These are phyloP conservation scores for Lasiodiplodia citricola DNA, from an alignment of 2,329 filamentous ascomycete genomes.

Conservation along the genomic window DNA sequence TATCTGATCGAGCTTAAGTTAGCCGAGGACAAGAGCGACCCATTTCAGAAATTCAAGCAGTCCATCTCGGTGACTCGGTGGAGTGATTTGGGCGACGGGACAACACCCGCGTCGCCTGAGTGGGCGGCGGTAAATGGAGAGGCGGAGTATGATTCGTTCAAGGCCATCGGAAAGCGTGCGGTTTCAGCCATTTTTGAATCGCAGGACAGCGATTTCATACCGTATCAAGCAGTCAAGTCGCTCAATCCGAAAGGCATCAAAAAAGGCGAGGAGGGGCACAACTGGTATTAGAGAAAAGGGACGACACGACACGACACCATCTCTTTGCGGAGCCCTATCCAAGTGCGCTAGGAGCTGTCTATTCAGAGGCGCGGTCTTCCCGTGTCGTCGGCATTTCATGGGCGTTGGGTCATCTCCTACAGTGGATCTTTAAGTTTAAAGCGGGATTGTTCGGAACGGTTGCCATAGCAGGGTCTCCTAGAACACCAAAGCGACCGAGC, in stretches of 20 bases:
- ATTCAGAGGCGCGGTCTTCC: not conserved
- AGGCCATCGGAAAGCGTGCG: constrained; percentile 57
- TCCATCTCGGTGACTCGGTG: constrained; percentile 66
- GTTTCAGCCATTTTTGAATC: constrained; percentile 66
- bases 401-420: not conserved
- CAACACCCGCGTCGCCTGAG: constrained; percentile 55
- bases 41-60: constrained; percentile 60
- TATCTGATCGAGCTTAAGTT: constrained; percentile 67
- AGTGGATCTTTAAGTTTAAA: not conserved
- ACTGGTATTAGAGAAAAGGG: constrained; percentile 58
- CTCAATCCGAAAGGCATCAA: constrained; percentile 63
- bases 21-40: constrained; percentile 59
- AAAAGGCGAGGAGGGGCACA: constrained; percentile 60
- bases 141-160: constrained; percentile 60
- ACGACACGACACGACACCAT: not conserved
- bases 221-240: constrained; percentile 62
- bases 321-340: not conserved
- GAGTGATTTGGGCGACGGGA: constrained; percentile 65
- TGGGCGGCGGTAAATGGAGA: constrained; percentile 63
- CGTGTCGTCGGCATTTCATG: not conserved
- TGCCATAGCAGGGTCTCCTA: not conserved
- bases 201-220: constrained; percentile 60
- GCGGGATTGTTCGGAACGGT: not conserved
- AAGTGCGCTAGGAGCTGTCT: not conserved
- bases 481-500: not conserved